Percentiles rank a stretch among this genome's conserved stretches.
phyloP scores from a whole-genome alignment of 345 rosid species.

The Bretschneidera sinensis region DNA sequence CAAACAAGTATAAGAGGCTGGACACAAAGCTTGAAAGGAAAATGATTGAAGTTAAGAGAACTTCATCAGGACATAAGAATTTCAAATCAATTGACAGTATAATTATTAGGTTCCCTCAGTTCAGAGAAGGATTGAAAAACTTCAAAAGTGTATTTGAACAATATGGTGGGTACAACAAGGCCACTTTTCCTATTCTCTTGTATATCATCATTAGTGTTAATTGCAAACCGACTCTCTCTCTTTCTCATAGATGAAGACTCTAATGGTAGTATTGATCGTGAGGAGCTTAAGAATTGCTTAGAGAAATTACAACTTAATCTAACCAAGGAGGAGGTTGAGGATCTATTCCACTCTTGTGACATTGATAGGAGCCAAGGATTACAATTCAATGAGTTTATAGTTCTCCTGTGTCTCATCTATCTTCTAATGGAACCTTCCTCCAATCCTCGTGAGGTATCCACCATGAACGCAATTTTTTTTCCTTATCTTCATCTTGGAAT shows the following conservation, averaged over 20 bases:
- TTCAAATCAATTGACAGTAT: slow-evolving; percentile 67
- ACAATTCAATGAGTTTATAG: slow-evolving; percentile 79
- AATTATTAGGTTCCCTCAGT: slow-evolving; percentile 66
- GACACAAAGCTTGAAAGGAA: slow-evolving; percentile 66
- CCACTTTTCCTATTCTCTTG: slow-evolving; percentile 6
- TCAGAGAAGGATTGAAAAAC: slow-evolving; percentile 55
- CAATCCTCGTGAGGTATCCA: slow-evolving; percentile 25
- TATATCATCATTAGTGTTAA: background rate
- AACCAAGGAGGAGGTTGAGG: slow-evolving; percentile 63
- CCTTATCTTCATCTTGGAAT: background rate
- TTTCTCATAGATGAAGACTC: slow-evolving; percentile 51
- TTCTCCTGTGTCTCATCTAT: slow-evolving; percentile 71
- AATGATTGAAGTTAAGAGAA: slow-evolving; percentile 59
- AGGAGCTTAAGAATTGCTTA: slow-evolving; percentile 66
- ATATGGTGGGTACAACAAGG: slow-evolving; percentile 40
- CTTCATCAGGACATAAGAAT: slow-evolving; percentile 29
- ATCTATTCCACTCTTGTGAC: slow-evolving; percentile 72
- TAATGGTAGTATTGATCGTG: slow-evolving; percentile 60
- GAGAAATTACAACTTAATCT: slow-evolving; percentile 46
- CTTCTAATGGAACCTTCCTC: slow-evolving; percentile 56
- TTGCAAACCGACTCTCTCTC: background rate
- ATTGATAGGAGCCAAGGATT: slow-evolving; percentile 74
- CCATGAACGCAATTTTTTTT: slow-evolving; percentile 8
- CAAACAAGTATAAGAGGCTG: slow-evolving; percentile 51
- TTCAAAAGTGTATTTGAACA: slow-evolving; percentile 60